phyloP scores from a whole-genome alignment of 2,329 filamentous ascomycete species.

The Zopfia rhizophila region DNA sequence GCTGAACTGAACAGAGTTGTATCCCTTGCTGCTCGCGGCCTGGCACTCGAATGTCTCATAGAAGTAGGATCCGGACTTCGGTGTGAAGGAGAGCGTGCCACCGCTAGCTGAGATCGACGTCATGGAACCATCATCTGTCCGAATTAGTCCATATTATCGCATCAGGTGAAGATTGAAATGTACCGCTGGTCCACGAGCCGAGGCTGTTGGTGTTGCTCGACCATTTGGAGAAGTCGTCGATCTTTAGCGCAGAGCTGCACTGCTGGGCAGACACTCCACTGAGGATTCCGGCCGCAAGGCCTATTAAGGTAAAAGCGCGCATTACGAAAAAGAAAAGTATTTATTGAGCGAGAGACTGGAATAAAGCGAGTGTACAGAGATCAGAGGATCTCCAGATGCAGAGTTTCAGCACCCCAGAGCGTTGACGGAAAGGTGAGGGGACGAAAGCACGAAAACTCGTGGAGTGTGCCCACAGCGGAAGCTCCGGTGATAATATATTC shows the following conservation, averaged over 20 bases:
- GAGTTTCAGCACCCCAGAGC: constrained; percentile 27
- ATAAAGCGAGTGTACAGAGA: constrained; percentile 54
- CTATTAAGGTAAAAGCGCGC: constrained; percentile 41
- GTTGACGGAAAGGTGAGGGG: constrained; percentile 28
- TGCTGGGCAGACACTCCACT: constrained; percentile 42
- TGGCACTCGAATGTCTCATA: constrained; percentile 65
- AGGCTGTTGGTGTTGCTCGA: constrained; percentile 50
- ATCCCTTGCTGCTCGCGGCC: constrained; percentile 57
- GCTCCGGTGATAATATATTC: constrained; percentile 35
- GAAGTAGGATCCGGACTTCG: constrained; percentile 62
- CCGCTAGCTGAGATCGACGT: constrained; percentile 54
- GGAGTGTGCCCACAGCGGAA: constrained; percentile 10
- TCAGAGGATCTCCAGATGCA: constrained; percentile 39
- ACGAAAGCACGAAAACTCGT: constrained; percentile 34
- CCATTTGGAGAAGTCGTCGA: constrained; percentile 53
- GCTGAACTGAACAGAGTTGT: constrained; percentile 60
- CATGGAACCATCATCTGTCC: constrained; percentile 63
- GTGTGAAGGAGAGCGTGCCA: constrained; percentile 62
- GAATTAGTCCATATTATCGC: not conserved
- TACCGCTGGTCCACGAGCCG: constrained; percentile 50
- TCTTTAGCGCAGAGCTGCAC: constrained; percentile 48
- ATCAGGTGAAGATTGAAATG: not conserved
- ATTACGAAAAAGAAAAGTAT: constrained; percentile 35
- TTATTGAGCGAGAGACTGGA: constrained; percentile 37
- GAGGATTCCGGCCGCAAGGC: constrained; percentile 44